A percentile compares a stretch with the other conserved stretches of the same genome.
phyloP scores from a whole-genome alignment of 345 rosid genomes.

The Eucalyptus polybractea region DNA sequence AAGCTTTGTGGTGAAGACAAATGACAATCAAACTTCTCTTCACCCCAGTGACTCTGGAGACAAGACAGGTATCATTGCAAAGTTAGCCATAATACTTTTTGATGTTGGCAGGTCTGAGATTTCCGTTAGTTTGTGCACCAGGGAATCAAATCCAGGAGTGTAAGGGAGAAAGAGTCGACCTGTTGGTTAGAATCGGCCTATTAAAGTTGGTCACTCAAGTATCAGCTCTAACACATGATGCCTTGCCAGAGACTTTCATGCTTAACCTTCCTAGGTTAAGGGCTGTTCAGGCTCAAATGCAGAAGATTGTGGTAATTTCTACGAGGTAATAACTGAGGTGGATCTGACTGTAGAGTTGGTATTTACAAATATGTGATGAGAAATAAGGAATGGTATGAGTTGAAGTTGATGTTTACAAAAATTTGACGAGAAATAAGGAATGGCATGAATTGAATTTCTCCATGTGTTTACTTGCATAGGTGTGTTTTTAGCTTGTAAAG shows the following conservation, averaged over 20 bases:
- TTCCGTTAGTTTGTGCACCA: constrained; percentile 2
- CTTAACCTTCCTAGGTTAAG: constrained; percentile 66
- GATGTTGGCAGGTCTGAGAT: not conserved
- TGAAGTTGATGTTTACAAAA: not conserved
- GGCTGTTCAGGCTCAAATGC: constrained; percentile 62
- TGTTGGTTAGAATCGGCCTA: constrained; percentile 66
- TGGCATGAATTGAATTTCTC: not conserved
- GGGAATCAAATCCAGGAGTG: constrained; percentile 40
- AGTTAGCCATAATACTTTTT: not conserved
- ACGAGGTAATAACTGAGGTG: constrained; percentile 31
- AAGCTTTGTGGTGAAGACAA: constrained; percentile 13
- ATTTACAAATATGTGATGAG: not conserved
- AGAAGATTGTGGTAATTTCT: constrained; percentile 62
- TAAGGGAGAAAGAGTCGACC: constrained; percentile 60
- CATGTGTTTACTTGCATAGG: not conserved
- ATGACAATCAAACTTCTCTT: constrained; percentile 1
- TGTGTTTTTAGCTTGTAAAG: not conserved
- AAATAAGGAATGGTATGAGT: not conserved
- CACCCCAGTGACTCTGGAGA: constrained; percentile 5
- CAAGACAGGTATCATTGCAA: constrained; percentile 15
- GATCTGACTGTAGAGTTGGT: not conserved
- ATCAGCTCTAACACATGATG: constrained; percentile 43
- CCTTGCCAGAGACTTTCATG: constrained; percentile 58
- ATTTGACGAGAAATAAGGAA: not conserved
- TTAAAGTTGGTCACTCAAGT: constrained; percentile 56